Evolutionary conservation across 441 rosid genomes (phyloP).

Genomic region (Macaranga tanarius): DNA sequence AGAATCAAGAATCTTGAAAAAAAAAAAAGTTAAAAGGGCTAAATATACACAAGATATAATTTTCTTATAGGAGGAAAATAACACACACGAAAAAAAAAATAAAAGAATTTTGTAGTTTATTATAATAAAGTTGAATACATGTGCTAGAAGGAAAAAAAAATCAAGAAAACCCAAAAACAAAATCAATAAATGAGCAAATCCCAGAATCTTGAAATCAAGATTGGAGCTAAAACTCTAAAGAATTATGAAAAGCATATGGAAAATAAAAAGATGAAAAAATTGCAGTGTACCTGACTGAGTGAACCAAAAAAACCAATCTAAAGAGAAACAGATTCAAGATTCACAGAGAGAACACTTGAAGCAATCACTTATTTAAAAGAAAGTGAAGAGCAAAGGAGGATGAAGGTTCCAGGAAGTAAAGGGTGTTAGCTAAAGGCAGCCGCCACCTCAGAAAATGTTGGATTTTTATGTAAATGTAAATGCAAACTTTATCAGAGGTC

Average conservation of each 20-base stretch:
- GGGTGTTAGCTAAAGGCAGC: neutral
- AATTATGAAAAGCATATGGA: no score
- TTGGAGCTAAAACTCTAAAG: no score
- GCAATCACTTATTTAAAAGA: conserved; percentile 6
- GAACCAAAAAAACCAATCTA: no score
- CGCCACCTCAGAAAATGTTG: neutral
- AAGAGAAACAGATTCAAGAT: neutral
- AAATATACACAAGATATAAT: neutral
- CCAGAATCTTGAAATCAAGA: conserved; percentile 1
- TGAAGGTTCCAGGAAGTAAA: conserved; percentile 6
- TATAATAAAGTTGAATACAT: no score
- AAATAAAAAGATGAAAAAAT: neutral
- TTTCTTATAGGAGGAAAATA: neutral
- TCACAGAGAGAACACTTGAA: neutral
- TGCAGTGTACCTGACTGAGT: neutral
- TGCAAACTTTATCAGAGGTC: neutral
- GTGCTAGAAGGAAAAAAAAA: neutral
- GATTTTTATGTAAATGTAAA: neutral
- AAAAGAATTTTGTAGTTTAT: no score
- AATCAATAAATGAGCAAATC: neutral
- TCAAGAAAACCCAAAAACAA: neutral
- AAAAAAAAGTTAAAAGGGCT: neutral
- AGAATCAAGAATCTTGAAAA: conserved; percentile 8
- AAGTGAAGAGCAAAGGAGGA: neutral
- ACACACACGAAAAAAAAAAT: neutral